Base-by-base conservation (phyloP, 768 basidiomycete genomes). In the Lactifluus hygrophoroides region DNA sequence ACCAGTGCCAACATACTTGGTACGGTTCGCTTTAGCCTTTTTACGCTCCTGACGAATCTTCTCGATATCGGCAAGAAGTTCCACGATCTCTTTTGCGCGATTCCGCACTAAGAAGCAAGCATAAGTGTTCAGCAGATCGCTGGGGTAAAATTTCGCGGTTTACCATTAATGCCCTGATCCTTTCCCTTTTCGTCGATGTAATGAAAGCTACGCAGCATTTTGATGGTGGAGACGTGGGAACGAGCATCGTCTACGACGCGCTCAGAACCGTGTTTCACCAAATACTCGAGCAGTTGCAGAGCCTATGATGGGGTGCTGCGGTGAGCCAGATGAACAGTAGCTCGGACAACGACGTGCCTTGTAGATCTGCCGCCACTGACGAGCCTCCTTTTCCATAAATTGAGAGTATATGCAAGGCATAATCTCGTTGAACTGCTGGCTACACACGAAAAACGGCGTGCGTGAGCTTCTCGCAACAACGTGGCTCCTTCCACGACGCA, bases 101-200 rank as follows among this genome's bases (percentile, higher is more conserved):
- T 98, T 97, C 47, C 96, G 90, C 53, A 99, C 96, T 98, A n/a
- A 48, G 42, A n/a, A 17, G 25, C 5, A 16, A 34, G 5, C 11
- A 16, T 27, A 16, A 40, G 27, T 25, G 16, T 23, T 37, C 23
- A 14, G n/a, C 23, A 44, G 35, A 6, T 28, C 34, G 40, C 23
- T 2, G 2, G 16, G 13, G 16, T 11, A 38, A n/a, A n/a, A 4
- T 14, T 32, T 11, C n/a, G 16, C 14, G 28, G 54, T 74, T 62
- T 59, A 93, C 94, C 93, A 66, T 99, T 99, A 66, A 96, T 80
- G 6, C 96, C 96, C 71, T 99, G 92, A 68, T 99, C 96, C 71
- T 99, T 98, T 49, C 92, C 94, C 74, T 95, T 95, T 63, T 98
- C 95, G 64, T 99, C 96, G 56, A 97, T 90, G 71, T 97, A 97